phyloP scores from a whole-genome alignment of 208 protist genomes.

The Leishmania martiniquensis region DNA sequence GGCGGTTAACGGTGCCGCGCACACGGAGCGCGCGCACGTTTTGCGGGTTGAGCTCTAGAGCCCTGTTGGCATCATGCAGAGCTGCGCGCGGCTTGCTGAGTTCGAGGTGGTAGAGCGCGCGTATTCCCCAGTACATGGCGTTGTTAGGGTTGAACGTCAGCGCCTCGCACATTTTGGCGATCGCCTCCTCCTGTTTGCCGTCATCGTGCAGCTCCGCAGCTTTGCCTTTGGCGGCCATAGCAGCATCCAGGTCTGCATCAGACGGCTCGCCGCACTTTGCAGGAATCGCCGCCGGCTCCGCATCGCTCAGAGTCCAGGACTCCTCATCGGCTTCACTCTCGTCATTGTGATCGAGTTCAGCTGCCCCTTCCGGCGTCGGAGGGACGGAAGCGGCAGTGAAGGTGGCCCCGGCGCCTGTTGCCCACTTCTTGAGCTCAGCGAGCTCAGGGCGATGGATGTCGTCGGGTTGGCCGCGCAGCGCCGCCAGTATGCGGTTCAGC shows the following conservation, averaged over 20 bases:
- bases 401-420: conserved; percentile 34
- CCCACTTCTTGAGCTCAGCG: conserved; percentile 37
- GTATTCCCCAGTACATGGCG: conserved; percentile 83
- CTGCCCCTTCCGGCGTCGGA: not conserved
- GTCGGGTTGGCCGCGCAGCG: conserved; percentile 34
- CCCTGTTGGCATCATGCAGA: conserved; percentile 62
- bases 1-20: conserved; percentile 66
- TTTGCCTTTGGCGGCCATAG: conserved; percentile 60
- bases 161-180: conserved; percentile 66
- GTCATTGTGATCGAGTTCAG: not conserved
- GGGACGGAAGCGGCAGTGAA: conserved; percentile 27
- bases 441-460: conserved; percentile 54
- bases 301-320: conserved; percentile 48
- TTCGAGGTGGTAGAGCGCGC: conserved; percentile 62
- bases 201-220: conserved; percentile 52
- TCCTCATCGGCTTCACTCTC: conserved; percentile 67
- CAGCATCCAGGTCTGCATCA: conserved; percentile 62
- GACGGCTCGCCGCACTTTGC: conserved; percentile 32
- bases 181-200: conserved; percentile 50
- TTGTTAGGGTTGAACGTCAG: conserved; percentile 56
- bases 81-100: conserved; percentile 50
- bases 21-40: conserved; percentile 81
- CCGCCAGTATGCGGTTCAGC: conserved; percentile 41
- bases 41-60: conserved; percentile 64
- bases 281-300: conserved; percentile 34